phyloP scores from a whole-genome alignment of 2,329 filamentous ascomycete species.

The Talaromyces sp. region DNA sequence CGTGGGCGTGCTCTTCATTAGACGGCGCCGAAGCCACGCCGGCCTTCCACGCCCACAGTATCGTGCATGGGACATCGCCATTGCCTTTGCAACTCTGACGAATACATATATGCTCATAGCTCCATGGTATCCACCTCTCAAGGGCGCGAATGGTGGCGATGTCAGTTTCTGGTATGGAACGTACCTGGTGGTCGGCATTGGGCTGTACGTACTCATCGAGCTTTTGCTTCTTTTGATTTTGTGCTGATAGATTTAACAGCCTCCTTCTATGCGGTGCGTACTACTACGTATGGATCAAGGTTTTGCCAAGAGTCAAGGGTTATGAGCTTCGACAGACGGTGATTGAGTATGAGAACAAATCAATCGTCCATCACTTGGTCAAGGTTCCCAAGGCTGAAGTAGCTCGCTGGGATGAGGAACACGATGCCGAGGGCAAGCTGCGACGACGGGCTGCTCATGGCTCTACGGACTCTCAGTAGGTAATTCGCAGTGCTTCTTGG shows the following conservation, averaged over 20 bases:
- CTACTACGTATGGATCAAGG: constrained; percentile 57
- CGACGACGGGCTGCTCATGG: constrained; percentile 11
- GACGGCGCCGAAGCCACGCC: constrained; percentile 6
- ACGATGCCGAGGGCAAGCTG: constrained; percentile 48
- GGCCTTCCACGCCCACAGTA: constrained; percentile 45
- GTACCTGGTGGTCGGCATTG: constrained; percentile 63
- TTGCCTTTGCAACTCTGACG: constrained; percentile 59
- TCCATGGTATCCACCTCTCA: constrained; percentile 67
- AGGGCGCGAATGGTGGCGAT: constrained; percentile 58
- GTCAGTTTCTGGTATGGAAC: constrained; percentile 73
- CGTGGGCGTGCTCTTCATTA: constrained; percentile 22
- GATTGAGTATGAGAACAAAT: constrained; percentile 49
- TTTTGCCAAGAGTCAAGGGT: constrained; percentile 51
- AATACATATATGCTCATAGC: constrained; percentile 63
- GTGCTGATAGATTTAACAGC: constrained; percentile 29
- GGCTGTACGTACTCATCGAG: constrained; percentile 49
- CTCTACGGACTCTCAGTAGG: background rate
- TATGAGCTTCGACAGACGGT: constrained; percentile 58
- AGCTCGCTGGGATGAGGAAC: constrained; percentile 55
- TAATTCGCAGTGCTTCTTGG: background rate
- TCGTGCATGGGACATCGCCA: constrained; percentile 55
- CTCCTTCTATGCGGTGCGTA: constrained; percentile 55
- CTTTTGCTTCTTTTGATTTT: background rate
- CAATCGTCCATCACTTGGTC: constrained; percentile 50
- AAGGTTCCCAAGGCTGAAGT: constrained; percentile 53